Conservation (phyloP, 192 early-diverging fungal genomes). For the Coemansia sp. region DNA sequence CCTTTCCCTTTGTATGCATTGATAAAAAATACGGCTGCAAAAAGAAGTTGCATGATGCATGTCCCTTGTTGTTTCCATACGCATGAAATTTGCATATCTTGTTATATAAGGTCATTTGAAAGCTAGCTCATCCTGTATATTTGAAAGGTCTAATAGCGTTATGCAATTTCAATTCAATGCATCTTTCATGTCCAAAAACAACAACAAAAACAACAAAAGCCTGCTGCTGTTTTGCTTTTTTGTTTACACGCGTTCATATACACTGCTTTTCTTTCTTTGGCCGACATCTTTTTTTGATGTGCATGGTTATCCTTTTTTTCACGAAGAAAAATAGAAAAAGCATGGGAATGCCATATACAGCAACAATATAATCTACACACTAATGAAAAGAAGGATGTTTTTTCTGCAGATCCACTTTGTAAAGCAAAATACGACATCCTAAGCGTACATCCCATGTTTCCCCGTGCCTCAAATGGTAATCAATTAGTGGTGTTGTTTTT, state of each 20-base stretch:
- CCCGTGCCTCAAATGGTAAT: constrained; percentile 12
- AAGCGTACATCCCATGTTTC: constrained; percentile 8
- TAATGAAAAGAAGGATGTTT: constrained; percentile 6
- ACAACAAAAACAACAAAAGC: neutral
- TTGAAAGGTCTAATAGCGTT: neutral
- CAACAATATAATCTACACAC: constrained; percentile 7
- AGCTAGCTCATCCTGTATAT: neutral
- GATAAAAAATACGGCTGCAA: neutral
- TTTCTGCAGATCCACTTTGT: constrained; percentile 7
- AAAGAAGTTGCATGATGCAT: neutral
- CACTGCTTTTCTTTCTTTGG: no score
- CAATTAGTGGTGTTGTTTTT: neutral
- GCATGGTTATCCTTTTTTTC: no score
- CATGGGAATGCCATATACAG: constrained; percentile 7
- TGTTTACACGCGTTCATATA: no score
- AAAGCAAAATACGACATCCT: neutral
- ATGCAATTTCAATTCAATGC: neutral
- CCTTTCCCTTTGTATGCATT: neutral
- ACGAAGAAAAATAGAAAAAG: neutral
- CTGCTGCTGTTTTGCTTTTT: no score
- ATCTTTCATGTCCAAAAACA: neutral
- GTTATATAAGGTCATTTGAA: neutral
- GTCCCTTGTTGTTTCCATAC: neutral
- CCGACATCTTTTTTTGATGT: no score
- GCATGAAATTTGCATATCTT: neutral